A percentile compares a stretch with the other conserved stretches of the same genome.
Conservation (phyloP, 257 asterid genomes). For the Perilla frutescens region DNA sequence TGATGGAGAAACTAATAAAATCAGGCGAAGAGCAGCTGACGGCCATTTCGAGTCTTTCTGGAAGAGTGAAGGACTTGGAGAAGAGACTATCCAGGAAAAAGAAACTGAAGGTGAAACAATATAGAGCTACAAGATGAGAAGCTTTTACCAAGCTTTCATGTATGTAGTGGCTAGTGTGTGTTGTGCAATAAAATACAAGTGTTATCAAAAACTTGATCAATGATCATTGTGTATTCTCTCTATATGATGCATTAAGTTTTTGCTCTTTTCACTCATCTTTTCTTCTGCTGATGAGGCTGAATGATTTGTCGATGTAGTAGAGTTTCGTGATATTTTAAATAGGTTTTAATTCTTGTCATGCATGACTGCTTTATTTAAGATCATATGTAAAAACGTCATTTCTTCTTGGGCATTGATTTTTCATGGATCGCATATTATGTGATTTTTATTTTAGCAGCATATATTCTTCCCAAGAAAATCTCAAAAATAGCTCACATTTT, state of each 20-base stretch:
- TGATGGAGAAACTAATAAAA: constrained; percentile 63
- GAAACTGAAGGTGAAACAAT: constrained; percentile 50
- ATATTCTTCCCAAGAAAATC: too few species aligned
- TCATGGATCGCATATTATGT: too few species aligned
- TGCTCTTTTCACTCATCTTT: not conserved
- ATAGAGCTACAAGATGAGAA: not conserved
- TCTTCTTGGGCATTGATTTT: too few species aligned
- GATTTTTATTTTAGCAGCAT: too few species aligned
- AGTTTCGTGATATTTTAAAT: too few species aligned
- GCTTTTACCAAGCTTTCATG: not conserved
- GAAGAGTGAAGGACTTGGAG: constrained; percentile 69
- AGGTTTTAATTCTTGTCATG: too few species aligned
- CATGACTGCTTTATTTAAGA: too few species aligned
- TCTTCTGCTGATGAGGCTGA: too few species aligned
- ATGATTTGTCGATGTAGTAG: too few species aligned
- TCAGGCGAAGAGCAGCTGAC: constrained; percentile 61
- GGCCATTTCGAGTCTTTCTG: constrained; percentile 61
- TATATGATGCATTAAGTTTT: not conserved
- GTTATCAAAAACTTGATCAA: not conserved
- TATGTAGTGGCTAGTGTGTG: not conserved
- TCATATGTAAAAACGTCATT: too few species aligned
- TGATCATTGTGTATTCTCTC: not conserved
- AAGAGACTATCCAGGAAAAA: constrained; percentile 56
- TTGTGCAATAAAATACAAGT: not conserved
- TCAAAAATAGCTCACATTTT: too few species aligned